Evolutionary conservation across 2,329 filamentous ascomycete genomes (phyloP), one percentile per base, ranked within the genome.

Genomic region (Microcyclospora tardicrescens): DNA sequence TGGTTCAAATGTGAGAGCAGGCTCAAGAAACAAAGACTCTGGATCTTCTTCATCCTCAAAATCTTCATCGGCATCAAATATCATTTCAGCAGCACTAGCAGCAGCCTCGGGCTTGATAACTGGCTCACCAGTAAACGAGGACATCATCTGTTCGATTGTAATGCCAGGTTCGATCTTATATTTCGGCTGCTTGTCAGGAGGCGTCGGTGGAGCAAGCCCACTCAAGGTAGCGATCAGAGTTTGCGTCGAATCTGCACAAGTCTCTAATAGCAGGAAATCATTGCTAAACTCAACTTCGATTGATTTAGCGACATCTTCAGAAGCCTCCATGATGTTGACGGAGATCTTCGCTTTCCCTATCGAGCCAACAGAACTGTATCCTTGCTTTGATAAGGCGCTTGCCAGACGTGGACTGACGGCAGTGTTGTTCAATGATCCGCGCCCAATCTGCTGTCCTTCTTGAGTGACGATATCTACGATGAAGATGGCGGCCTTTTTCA

Each of bases 211-310:
- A 29, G 79, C 77, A 4, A 98, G 68, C 1, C 81, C 86, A 52
- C 82, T 84, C 12, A 87, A 64, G 32, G 93, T 72, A 2, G 74
- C 71, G 37, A 94, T 80, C 11, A 98, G 69, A 0, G 91, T 98
- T 58, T 95, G 86, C 0, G 86, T 96, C 2, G 91, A 98, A 61
- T 98, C 91, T 24, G 91, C 91, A 53, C 93, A 98, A 1, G 87
- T 93, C 60, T 98, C 91, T 6, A 98, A 65, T 28, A 98, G 79
- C 38, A 98, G 69, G 1, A 98, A 69, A 47, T 93, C 81, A 53
- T 94, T 87, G 43, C 77, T 77, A 34, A 96, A 65, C 46, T 93
- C 84, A 1, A 95, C 70, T 48, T 91, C 80, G 11, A 95, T 61
- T 31, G 76, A 73, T 46, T 79, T 81, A 24, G 77, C 69, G 1